These are phyloP conservation scores for Vigna reflexopilosa DNA, from an alignment of 306 rosid genomes.

Conservation along the genomic window DNA sequence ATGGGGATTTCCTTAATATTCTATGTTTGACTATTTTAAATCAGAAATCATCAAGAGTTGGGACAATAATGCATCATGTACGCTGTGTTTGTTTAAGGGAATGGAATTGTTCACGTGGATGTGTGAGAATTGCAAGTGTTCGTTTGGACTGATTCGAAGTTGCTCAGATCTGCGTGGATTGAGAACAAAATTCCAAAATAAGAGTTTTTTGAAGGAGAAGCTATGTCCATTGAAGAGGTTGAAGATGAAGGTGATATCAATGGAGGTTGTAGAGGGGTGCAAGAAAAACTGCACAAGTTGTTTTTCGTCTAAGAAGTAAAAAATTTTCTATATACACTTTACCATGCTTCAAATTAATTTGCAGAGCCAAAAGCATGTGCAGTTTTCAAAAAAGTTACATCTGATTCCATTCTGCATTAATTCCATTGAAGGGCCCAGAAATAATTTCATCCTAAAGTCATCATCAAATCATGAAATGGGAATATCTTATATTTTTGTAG, in stretches of 20 bases:
- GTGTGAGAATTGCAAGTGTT: too few species aligned
- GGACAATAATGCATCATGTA: neutral
- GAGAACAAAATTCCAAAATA: too few species aligned
- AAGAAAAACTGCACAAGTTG: neutral
- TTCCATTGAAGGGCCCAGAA: neutral
- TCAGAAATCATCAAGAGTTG: neutral
- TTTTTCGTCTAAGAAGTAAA: neutral
- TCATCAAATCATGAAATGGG: conserved; percentile 6
- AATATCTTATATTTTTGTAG: neutral
- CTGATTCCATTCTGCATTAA: conserved; percentile 20
- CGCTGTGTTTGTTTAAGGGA: too few species aligned
- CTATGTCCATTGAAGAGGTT: too few species aligned
- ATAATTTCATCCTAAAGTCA: neutral
- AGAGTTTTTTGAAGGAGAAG: too few species aligned
- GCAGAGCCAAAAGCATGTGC: neutral
- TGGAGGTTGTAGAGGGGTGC: neutral
- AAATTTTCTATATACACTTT: neutral
- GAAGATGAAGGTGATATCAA: too few species aligned
- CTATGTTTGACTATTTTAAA: neutral
- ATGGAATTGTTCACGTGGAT: too few species aligned
- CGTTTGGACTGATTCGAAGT: too few species aligned
- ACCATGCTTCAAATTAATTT: neutral
- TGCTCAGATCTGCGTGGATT: too few species aligned
- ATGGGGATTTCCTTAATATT: neutral
- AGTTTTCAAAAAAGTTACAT: neutral